Conservation (phyloP, 2,329 filamentous ascomycete genomes). For the Diaporthe sp. region DNA sequence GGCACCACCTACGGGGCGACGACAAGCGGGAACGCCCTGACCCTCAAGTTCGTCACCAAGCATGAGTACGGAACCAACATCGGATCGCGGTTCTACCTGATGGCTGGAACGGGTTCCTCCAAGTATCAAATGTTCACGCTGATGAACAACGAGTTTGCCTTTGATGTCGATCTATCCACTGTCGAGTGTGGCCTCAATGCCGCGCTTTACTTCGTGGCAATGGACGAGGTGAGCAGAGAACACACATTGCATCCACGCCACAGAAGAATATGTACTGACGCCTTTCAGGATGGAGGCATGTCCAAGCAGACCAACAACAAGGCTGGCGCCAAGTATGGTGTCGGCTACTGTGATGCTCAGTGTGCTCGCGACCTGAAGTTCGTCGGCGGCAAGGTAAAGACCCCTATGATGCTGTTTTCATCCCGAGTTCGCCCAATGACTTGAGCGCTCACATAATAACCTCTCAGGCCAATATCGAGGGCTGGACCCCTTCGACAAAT, state of each 20-base stretch:
- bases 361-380: slow-evolving; percentile 61
- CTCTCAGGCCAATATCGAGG: slow-evolving; percentile 53
- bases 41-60: slow-evolving; percentile 60
- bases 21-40: slow-evolving; percentile 54
- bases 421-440: slow-evolving; percentile 34
- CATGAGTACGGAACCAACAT: slow-evolving; percentile 48
- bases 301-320: slow-evolving; percentile 55
- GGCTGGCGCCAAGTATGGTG: slow-evolving; percentile 63
- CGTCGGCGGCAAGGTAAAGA: slow-evolving; percentile 52
- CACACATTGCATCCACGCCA: slow-evolving; percentile 36
- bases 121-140: slow-evolving; percentile 60
- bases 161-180: slow-evolving; percentile 24
- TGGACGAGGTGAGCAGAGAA: slow-evolving; percentile 48
- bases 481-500: slow-evolving; percentile 56
- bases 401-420: neutral
- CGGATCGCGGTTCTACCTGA: slow-evolving; percentile 62
- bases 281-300: slow-evolving; percentile 51
- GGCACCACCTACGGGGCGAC: slow-evolving; percentile 54
- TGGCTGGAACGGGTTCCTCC: slow-evolving; percentile 55
- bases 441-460: neutral
- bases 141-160: slow-evolving; percentile 25
- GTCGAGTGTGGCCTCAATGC: slow-evolving; percentile 71
- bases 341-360: slow-evolving; percentile 63
- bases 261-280: neutral
- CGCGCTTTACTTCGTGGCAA: slow-evolving; percentile 69